Base-by-base conservation (phyloP, 306 rosid species). In the Morella rubra region DNA sequence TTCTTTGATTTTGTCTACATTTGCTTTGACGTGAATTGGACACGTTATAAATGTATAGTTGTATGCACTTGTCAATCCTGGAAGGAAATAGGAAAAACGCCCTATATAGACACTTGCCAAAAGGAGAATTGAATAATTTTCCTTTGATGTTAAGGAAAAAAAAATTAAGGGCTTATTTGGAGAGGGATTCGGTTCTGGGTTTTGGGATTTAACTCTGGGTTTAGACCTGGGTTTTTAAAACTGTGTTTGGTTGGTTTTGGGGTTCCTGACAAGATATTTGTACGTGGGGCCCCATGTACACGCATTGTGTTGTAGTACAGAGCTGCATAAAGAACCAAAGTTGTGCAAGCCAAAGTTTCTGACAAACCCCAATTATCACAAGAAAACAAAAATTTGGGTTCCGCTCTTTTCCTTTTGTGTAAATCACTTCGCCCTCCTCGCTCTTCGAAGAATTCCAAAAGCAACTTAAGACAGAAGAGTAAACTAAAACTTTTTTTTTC, bases 341-440 rank as follows among this genome's bases (percentile, higher is more conserved):
- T 66, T 65, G 73, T 77, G 58, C 71, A 69, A 69, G 56, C 69
- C 81, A 1, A 77, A 77, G 74, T 58, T 70, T 77, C 81, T 77
- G 80, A 76, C 80, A 68, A 66, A 50, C 44, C 66, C 19, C 37
- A 32, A 32, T 32, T 32, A 32, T 32, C 37, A 32, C 37, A 32
- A 32, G 37, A 32, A 27, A 32, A 32, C 37, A 32, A 32, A 32
- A 32, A 32, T 32, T 32, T 32, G 37, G 37, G 37, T 32, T 65
- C 53, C 56, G 18, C 52, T 37, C 62, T 66, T 66, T 51, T 52
- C 53, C 52, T 20, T 66, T 76, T 44, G 62, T 60, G 73, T 61
- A 51, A 75, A 76, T 62, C 79, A 59, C 73, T 40, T 47, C 72
- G 41, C 51, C 58, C 60, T 70, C 15, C 71, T 12, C 4, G 60